Evolutionary conservation across 306 rosid genomes (phyloP), one percentile per base, ranked within the genome.

Genomic region (Psophocarpus tetragonolobus): DNA sequence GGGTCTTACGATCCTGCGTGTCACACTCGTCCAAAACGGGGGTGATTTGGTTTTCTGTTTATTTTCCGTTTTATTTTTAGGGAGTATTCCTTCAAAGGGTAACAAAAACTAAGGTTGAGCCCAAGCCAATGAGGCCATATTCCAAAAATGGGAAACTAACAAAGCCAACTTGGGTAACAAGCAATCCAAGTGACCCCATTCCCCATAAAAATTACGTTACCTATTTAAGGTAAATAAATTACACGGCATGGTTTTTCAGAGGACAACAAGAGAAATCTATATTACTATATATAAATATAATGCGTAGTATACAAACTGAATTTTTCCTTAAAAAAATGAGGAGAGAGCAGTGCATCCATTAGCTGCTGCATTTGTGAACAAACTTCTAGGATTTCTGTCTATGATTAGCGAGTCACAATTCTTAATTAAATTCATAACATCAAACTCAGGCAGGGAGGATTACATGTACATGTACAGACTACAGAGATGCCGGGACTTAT

Each of bases 21-120:
- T 57, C 58, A 26, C 50, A 76, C 84, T 80, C 74, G 77, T 82
- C 82, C 76, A 67, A 33, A 35, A 77, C 88, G 77, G 83, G 88
- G 84, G 69, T 54, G 47, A 48, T 72, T 45, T 63, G 35, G 73
- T 72, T 82, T 54, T 54, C 45, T 62, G 50, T 51, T 56, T 20
- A 6, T 21, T 61, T 72, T 10, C 36, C 0, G 1, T 56, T 79
- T 79, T 83, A 77, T 77, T 83, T 83, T 77, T 72, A 77, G 83
- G 56, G 71, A 77, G 78, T 65, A 45, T 77, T 36, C 80, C 71
- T 63, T 71, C 47, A 64, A 53, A 72, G 61, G 39, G 42, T 48
- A 68, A 32, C 67, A 47, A 6, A 58, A 75, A 57, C n/a, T n/a
- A n/a, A 73, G 6, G 42, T 57, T 15, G 8, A 51, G 62, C 3